These are phyloP conservation scores for Clitopilus hobsonii DNA, from an alignment of 768 basidiomycete genomes.

Conservation along the genomic window DNA sequence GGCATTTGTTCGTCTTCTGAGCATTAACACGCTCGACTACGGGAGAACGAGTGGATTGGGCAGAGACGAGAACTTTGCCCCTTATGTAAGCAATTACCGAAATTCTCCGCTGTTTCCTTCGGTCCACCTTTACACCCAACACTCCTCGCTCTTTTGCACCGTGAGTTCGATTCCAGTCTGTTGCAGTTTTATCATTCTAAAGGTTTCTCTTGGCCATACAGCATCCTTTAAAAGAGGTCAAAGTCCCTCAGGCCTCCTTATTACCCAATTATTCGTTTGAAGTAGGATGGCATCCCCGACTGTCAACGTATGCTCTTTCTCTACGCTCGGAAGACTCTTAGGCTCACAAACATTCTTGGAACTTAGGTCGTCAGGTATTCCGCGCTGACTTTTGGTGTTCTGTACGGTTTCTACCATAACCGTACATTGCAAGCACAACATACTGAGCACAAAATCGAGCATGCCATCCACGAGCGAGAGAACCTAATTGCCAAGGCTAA, in stretches of 20 bases:
- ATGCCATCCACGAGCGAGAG: constrained; percentile 69
- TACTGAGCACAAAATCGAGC: constrained; percentile 70
- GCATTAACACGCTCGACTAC: too few species aligned
- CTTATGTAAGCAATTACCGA: constrained; percentile 40
- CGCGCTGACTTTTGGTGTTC: constrained; percentile 79
- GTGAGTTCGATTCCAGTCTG: constrained; percentile 20
- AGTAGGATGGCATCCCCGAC: constrained; percentile 66
- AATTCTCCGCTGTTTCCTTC: constrained; percentile 31
- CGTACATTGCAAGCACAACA: constrained; percentile 81
- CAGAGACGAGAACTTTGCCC: not conserved
- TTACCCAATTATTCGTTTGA: constrained; percentile 23
- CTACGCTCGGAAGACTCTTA: not conserved
- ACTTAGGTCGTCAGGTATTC: constrained; percentile 90
- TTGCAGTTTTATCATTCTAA: constrained; percentile 1
- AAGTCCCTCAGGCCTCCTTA: constrained; percentile 22
- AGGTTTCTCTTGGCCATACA: not conserved
- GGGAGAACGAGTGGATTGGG: not conserved
- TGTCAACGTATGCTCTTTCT: constrained; percentile 55
- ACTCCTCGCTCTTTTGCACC: constrained; percentile 24
- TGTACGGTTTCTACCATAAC: constrained; percentile 91
- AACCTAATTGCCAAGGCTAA: constrained; percentile 81
- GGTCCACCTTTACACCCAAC: constrained; percentile 20
- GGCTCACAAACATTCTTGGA: constrained; percentile 1
- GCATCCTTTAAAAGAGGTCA: constrained; percentile 12
- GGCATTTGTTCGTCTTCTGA: too few species aligned